Evolutionary conservation across 805 yeast species (phyloP), one percentile per base, ranked within the genome.

Genomic region (Saturnispora galanensis): DNA sequence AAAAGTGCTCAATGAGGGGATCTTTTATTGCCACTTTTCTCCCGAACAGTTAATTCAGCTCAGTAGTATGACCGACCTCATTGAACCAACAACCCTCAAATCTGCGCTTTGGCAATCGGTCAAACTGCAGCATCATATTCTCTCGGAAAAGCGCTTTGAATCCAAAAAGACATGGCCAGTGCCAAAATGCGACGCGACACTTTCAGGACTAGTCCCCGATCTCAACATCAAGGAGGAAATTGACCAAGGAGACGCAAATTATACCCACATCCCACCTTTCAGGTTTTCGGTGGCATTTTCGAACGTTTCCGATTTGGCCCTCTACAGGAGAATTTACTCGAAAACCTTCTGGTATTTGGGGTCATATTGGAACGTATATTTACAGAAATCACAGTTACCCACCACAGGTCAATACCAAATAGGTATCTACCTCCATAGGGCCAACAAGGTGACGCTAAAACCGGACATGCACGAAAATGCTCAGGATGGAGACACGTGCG

Each of bases 321-420:
- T 70, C 1, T 74, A 68, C 13, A 70, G 67, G 51, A 58, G 79
- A 35, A 71, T 72, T 1, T 75, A 75, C 50, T 71, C 75, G 9
- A 67, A 69, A 47, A 68, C 77, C 0, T 61, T 73, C 31, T 75
- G 79, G 78, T 75, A 74, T 52, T 78, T 79, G n/a, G 81, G 81
- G 0, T 73, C 79, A 10, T 73, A 69, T 51, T 76, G 81, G 81
- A 74, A 73, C 49, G 56, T 76, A 8, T 76, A 76, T 53, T 59
- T 74, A 30, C 80, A 76, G 47, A 75, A 73, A 50, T 68, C 60
- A 38, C 56, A 55, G 21, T 56, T 69, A 33, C 62, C 63, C 17
- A 58, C 62, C 38, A 67, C 67, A 46, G 62, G 66, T 45, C 66
- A 70, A 3, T 67, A 56, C 47, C 79, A 76, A 48, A 67, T 76